These are phyloP conservation scores for Puccinia triticina DNA, from an alignment of 1,284 basidiomycete genomes.

Conservation along the genomic window DNA sequence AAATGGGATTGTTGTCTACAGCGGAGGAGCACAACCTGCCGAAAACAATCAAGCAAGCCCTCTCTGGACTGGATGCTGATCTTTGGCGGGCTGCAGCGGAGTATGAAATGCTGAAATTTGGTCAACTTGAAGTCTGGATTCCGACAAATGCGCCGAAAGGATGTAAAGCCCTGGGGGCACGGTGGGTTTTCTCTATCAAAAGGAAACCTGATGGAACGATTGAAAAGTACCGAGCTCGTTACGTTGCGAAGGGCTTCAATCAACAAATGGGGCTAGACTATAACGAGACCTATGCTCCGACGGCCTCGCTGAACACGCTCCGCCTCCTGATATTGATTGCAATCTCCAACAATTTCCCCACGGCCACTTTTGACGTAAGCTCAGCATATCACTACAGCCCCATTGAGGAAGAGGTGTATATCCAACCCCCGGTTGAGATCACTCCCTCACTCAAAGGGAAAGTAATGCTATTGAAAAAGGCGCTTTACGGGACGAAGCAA, in stretches of 20 bases:
- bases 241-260: conserved; percentile 7
- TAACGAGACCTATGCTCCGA: not conserved
- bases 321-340: not conserved
- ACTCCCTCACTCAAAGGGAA: too few species aligned
- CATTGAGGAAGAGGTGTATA: too few species aligned
- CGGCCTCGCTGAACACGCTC: not conserved
- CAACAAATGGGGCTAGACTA: not conserved
- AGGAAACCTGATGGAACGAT: not conserved
- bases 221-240: not conserved
- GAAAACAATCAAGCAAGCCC: too few species aligned
- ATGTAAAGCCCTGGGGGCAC: too few species aligned
- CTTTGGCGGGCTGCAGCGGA: not conserved
- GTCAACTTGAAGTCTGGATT: not conserved
- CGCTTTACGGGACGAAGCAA: not conserved
- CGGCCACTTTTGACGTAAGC: not conserved
- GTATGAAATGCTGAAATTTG: not conserved
- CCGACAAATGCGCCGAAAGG: too few species aligned
- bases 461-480: too few species aligned
- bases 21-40: too few species aligned
- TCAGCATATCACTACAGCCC: too few species aligned
- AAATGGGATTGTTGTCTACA: too few species aligned
- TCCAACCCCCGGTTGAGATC: too few species aligned
- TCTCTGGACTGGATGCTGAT: too few species aligned
- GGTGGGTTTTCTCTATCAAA: too few species aligned
- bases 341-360: not conserved